Conservation (phyloP, 129 eudicot genomes). For the Flaveria trinervia region DNA sequence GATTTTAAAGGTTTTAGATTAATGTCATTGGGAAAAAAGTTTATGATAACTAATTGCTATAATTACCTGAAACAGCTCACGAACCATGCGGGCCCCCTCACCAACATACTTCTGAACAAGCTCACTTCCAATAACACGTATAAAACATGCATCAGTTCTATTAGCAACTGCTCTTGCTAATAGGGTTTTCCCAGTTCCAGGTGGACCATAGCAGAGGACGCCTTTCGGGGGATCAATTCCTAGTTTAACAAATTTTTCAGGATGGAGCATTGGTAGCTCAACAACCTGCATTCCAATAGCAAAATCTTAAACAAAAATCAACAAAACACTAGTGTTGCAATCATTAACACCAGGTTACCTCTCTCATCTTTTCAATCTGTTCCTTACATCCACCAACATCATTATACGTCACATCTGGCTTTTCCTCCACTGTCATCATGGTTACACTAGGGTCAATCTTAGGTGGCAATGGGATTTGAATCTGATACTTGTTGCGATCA, state of each 20-base stretch:
- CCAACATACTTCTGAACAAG: conserved; percentile 95
- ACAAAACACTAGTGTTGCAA: background rate
- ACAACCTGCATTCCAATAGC: conserved; percentile 61
- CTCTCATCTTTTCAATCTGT: conserved; percentile 96
- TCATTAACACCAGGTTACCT: conserved; percentile 44
- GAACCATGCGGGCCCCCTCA: conserved; percentile 97
- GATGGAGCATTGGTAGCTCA: conserved; percentile 98
- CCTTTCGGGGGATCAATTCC: conserved; percentile 99
- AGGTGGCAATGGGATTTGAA: conserved; percentile 94
- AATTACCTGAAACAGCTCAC: conserved; percentile 87
- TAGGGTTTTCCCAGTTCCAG: conserved; percentile 98
- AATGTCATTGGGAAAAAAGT: background rate
- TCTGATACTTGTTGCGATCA: conserved; percentile 87
- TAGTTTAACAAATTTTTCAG: conserved; percentile 93
- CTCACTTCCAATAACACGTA: conserved; percentile 93
- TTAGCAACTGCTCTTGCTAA: conserved; percentile 96
- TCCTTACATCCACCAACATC: conserved; percentile 99
- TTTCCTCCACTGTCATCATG: conserved; percentile 99
- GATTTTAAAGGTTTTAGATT: background rate
- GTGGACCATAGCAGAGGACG: conserved; percentile 95
- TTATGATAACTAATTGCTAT: background rate
- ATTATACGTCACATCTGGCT: conserved; percentile 95
- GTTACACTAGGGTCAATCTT: conserved; percentile 98
- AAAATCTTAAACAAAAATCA: background rate
- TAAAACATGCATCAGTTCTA: conserved; percentile 90